Percentiles rank a stretch among this genome's conserved stretches.
Conservation (phyloP, 192 early-diverging fungal genomes). For the Umbelopsis isabellina region DNA sequence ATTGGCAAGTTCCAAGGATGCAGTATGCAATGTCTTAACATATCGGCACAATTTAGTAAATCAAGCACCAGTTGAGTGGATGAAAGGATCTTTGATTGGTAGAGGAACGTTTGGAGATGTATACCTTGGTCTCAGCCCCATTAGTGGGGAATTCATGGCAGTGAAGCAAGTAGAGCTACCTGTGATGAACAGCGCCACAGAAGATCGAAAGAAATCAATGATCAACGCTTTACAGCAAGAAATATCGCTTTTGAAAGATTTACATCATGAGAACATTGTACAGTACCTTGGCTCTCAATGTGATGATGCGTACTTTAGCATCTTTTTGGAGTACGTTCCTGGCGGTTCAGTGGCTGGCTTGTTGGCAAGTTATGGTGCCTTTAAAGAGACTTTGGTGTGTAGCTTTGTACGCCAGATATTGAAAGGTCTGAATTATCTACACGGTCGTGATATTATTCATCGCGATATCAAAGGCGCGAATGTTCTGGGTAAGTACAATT, state of each 20-base stretch:
- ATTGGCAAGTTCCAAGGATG: too few species aligned
- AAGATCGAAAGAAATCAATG: constrained; percentile 76
- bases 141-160: constrained; percentile 92
- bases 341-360: constrained; percentile 93
- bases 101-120: constrained; percentile 97
- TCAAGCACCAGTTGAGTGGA: constrained; percentile 64
- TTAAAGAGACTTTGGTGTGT: constrained; percentile 81
- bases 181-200: constrained; percentile 66
- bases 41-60: constrained; percentile 16
- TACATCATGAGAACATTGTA: constrained; percentile 95
- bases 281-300: constrained; percentile 91
- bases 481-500: constrained; percentile 59
- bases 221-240: constrained; percentile 73
- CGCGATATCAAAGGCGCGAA: constrained; percentile 99
- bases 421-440: constrained; percentile 92
- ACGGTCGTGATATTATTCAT: constrained; percentile 94
- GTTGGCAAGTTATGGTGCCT: constrained; percentile 85
- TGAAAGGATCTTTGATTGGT: constrained; percentile 89
- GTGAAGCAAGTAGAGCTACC: constrained; percentile 94
- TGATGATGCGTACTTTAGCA: constrained; percentile 76
- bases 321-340: constrained; percentile 97
- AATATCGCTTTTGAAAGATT: constrained; percentile 86
- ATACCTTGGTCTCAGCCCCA: constrained; percentile 87
- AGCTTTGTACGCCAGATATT: constrained; percentile 91
- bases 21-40: too few species aligned